Conservation (phyloP, 345 rosid species). For the Erysimum cheiranthoides region DNA sequence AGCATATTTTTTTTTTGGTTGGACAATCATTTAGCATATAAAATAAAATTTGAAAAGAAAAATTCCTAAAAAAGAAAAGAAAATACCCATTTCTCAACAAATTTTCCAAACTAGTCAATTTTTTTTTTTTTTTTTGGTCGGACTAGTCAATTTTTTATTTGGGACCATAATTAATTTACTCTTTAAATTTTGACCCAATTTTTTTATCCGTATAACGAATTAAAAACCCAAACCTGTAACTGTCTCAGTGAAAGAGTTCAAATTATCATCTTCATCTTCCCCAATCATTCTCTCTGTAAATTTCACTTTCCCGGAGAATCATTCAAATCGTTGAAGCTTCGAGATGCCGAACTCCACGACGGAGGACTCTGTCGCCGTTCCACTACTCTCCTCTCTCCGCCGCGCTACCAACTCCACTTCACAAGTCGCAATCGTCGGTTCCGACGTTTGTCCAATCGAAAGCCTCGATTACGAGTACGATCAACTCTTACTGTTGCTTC, state of each 20-base stretch:
- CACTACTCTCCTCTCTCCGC: slow-evolving; percentile 58
- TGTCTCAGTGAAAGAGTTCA: neutral
- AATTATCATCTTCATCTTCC: neutral
- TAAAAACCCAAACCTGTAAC: neutral
- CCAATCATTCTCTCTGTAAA: neutral
- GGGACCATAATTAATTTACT: no score
- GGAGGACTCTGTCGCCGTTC: slow-evolving; percentile 56
- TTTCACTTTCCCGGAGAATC: neutral
- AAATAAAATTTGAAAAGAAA: no score
- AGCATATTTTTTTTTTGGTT: no score
- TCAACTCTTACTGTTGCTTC: neutral
- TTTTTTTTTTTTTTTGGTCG: no score
- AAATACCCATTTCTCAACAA: no score
- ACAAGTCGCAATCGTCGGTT: slow-evolving; percentile 93
- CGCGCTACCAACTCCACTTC: slow-evolving; percentile 67
- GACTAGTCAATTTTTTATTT: no score
- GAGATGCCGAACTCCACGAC: slow-evolving; percentile 30
- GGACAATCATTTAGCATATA: no score
- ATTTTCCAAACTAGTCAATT: no score
- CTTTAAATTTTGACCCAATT: no score
- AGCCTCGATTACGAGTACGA: slow-evolving; percentile 93
- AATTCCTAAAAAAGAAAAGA: no score
- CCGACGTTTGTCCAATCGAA: slow-evolving; percentile 78
- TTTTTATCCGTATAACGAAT: no score
- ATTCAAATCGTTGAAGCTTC: neutral